Conservation (phyloP, 1,284 basidiomycete species). For the Trichosporon sp. region DNA sequence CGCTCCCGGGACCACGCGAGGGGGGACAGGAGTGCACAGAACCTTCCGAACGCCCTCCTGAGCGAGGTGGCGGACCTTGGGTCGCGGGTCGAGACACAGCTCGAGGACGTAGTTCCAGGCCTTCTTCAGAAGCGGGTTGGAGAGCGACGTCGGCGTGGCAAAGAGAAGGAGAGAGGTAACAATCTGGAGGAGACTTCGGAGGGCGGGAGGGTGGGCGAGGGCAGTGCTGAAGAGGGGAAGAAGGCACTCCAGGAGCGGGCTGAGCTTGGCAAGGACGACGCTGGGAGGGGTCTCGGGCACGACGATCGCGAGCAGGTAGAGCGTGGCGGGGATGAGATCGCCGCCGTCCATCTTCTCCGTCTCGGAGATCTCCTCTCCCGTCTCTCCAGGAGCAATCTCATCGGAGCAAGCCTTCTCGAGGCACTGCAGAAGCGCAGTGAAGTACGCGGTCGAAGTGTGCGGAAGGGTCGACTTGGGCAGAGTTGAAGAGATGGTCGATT, state of each 20-base stretch:
- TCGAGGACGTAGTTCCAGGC: constrained; percentile 74
- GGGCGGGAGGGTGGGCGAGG: constrained; percentile 53
- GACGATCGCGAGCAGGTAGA: constrained; percentile 82
- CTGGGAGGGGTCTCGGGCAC: constrained; percentile 68
- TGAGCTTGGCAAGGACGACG: constrained; percentile 53
- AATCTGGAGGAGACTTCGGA: constrained; percentile 59
- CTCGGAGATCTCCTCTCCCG: constrained; percentile 52
- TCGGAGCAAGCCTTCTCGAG: constrained; percentile 54
- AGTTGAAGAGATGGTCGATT: constrained; percentile 68
- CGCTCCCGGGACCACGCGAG: constrained; percentile 61
- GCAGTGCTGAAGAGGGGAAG: constrained; percentile 68
- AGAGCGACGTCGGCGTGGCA: constrained; percentile 64
- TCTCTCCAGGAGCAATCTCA: constrained; percentile 39
- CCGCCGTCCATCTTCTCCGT: constrained; percentile 63
- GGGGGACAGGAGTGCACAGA: constrained; percentile 72
- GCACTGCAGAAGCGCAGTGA: constrained; percentile 70
- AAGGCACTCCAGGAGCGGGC: constrained; percentile 64
- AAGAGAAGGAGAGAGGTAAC: constrained; percentile 74
- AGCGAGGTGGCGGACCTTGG: constrained; percentile 91
- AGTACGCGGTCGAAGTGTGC: constrained; percentile 80
- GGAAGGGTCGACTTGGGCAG: constrained; percentile 64
- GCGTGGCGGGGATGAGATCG: constrained; percentile 78
- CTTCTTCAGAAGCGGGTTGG: constrained; percentile 68
- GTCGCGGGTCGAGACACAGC: constrained; percentile 80
- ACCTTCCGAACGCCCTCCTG: constrained; percentile 81